Evolutionary conservation across 2,329 filamentous ascomycete genomes (phyloP).

Genomic region (Helotiales sp.): DNA sequence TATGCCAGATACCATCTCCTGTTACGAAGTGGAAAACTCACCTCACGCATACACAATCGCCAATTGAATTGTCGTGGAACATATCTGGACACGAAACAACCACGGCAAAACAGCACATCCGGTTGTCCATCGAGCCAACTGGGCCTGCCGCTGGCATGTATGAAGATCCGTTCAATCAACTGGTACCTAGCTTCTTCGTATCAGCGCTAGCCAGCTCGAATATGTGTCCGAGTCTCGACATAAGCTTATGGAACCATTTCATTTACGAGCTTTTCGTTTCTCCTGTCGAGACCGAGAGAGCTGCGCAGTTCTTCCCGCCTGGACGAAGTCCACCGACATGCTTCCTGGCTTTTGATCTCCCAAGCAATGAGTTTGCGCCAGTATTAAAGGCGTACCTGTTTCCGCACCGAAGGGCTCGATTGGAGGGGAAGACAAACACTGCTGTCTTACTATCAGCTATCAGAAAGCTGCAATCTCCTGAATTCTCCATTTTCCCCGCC

Average conservation of each 20-base stretch:
- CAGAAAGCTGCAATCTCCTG: background rate
- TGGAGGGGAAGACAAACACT: background rate
- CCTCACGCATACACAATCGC: background rate
- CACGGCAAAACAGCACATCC: background rate
- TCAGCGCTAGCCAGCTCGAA: background rate
- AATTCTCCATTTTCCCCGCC: background rate
- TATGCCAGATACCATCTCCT: background rate
- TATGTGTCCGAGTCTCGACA: background rate
- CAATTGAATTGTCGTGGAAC: constrained; percentile 4
- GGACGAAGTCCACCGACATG: constrained; percentile 1
- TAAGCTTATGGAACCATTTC: constrained; percentile 3
- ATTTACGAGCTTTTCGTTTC: background rate
- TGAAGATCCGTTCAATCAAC: constrained; percentile 2
- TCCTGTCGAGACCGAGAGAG: background rate
- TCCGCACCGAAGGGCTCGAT: constrained; percentile 1
- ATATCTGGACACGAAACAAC: background rate
- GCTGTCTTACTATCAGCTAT: background rate
- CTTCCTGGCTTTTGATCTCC: constrained; percentile 10
- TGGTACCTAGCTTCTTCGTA: background rate
- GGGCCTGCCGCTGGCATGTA: background rate
- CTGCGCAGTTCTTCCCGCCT: background rate
- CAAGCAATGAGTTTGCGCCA: background rate
- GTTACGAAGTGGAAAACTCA: constrained; percentile 3
- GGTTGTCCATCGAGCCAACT: constrained; percentile 2
- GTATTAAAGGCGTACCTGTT: constrained; percentile 8